phyloP scores from a whole-genome alignment of 78 protist species.

The Trichosphaerium sp. region DNA sequence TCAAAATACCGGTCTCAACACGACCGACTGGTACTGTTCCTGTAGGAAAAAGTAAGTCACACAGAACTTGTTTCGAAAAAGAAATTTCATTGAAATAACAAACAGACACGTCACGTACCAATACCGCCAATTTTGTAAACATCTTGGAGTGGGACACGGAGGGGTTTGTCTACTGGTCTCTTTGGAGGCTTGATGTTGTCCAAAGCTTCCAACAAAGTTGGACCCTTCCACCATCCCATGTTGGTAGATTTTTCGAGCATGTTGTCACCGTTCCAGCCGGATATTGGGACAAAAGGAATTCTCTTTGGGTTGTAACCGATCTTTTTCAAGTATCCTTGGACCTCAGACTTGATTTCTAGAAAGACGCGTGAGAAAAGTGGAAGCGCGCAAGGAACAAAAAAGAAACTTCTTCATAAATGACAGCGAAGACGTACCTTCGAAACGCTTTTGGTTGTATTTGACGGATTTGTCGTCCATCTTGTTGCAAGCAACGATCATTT shows the following conservation, averaged over 20 bases:
- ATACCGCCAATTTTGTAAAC: constrained; percentile 97
- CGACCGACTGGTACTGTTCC: constrained; percentile 93
- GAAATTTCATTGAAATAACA: too few relatives aligned
- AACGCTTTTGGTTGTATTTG: constrained; percentile 72
- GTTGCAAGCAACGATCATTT: constrained; percentile 89
- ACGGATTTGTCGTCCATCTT: constrained; percentile 90
- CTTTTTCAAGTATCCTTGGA: constrained; percentile 65
- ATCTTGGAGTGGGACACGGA: constrained; percentile 94
- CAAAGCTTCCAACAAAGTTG: constrained; percentile 74
- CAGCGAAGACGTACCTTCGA: too few relatives aligned
- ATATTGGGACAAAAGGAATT: constrained; percentile 86
- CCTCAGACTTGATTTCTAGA: constrained; percentile 84
- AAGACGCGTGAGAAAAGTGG: too few relatives aligned
- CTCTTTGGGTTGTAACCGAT: constrained; percentile 83
- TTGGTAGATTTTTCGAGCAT: constrained; percentile 75
- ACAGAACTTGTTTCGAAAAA: not conserved
- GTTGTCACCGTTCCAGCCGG: constrained; percentile 97
- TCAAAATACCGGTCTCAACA: constrained; percentile 91
- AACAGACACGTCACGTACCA: too few relatives aligned
- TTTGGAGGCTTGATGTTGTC: constrained; percentile 70
- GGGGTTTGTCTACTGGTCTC: constrained; percentile 93
- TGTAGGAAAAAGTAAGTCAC: not conserved
- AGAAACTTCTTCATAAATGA: too few relatives aligned
- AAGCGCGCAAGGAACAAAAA: too few relatives aligned
- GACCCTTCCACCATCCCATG: constrained; percentile 89